Conservation (phyloP, 129 eudicot species). For the Chrysanthemum seticuspe region DNA sequence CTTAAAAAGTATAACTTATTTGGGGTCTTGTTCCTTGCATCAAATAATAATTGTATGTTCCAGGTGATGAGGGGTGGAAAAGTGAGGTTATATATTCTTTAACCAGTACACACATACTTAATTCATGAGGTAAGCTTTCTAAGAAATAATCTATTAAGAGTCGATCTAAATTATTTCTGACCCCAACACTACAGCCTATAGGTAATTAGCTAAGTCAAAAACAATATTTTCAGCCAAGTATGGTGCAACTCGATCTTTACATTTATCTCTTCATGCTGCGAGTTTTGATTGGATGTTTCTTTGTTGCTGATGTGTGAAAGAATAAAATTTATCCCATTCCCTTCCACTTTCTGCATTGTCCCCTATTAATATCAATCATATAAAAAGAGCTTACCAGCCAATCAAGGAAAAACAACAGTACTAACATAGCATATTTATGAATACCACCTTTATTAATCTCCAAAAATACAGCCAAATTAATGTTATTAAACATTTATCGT, state of each 20-base stretch:
- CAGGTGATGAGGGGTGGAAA: constrained; percentile 19
- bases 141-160: constrained; percentile 18
- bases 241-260: constrained; percentile 10
- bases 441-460: constrained; percentile 2
- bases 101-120: constrained; percentile 11
- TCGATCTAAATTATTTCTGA: constrained; percentile 23
- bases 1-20: constrained; percentile 10
- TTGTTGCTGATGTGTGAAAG: constrained; percentile 39
- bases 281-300: constrained; percentile 23
- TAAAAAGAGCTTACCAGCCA: background rate
- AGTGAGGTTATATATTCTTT: constrained; percentile 40
- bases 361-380: constrained; percentile 13
- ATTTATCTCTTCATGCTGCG: constrained; percentile 12
- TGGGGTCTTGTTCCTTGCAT: constrained; percentile 28
- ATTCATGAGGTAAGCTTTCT: constrained; percentile 20
- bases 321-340: constrained; percentile 30
- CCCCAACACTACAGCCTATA: constrained; percentile 10
- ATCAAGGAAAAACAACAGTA: constrained; percentile 15
- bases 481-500: constrained; percentile 11
- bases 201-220: constrained; percentile 24
- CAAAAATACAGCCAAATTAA: background rate
- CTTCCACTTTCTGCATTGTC: constrained; percentile 28
- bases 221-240: constrained; percentile 23
- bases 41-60: constrained; percentile 14
- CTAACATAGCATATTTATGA: constrained; percentile 1